Base-by-base conservation (phyloP, 805 yeast genomes). In the Metschnikowia arizonensis region DNA sequence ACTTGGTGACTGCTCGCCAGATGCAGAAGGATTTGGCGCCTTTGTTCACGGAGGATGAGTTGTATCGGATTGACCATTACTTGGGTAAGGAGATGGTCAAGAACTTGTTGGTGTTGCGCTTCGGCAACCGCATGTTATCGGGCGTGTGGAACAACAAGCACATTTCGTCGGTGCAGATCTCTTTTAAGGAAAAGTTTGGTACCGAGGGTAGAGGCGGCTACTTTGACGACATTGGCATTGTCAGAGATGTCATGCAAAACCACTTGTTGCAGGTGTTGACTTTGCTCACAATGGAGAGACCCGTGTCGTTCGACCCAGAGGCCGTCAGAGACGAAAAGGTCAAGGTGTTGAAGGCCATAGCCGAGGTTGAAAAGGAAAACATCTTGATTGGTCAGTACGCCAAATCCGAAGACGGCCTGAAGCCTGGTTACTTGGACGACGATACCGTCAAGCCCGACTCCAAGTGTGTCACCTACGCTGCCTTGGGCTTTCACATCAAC, bases 131-230 rank as follows among this genome's bases (percentile, higher is more conserved):
- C 62, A 79, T 91, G 65, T 74, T 93, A 61, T 79, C 79, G 60
- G 88, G 95, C n/a, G 79, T 85, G 45, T 93, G 97, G 97, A 84
- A 85, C 72, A 82, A 76, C 63, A 78, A 85, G 52, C 84, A 78
- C 66, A 81, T 93, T 60, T 76, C 81, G 50, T 79, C 83, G 32
- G 82, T 93, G 50, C 97, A 91, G 73, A 82, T 93, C 55, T 79
- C 91, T 11, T 91, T 93, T 76, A 93, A 93, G 73, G 99, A 93
- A 72, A 88, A 93, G n/a, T 93, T 93, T 58, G 99, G 99, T 45
- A 93, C 99, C 33, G 97, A 93, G 70, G 99, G 99, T 46, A 82
- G 99, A 64, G 99, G 99, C 56, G 99, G 99, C 31, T 93, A 93
- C 73, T 93, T 93, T 61, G 98, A 93, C 68, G 74, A 77, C 45